phyloP scores from a whole-genome alignment of 176 grass and related monocot species.

The Urochloa ruziziensis region DNA sequence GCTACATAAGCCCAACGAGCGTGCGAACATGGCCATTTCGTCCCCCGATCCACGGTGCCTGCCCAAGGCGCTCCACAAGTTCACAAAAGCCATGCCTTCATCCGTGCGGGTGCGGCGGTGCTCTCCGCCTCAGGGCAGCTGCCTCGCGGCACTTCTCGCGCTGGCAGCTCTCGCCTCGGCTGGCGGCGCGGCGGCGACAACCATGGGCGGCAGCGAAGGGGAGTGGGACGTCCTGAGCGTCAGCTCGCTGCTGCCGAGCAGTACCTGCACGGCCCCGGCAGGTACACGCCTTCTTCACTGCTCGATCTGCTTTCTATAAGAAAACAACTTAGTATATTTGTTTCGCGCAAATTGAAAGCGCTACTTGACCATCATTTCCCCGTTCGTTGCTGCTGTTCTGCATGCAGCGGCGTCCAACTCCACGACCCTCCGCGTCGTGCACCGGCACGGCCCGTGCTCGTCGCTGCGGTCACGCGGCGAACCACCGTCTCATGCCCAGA shows the following conservation, averaged over 20 bases:
- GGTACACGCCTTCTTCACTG: conserved; percentile 1
- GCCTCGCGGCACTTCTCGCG: background rate
- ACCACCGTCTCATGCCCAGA: conserved; percentile 22
- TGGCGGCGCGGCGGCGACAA: conserved; percentile 6
- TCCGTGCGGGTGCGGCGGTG: background rate
- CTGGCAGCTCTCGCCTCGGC: background rate
- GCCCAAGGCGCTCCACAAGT: background rate
- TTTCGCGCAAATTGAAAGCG: too few species aligned
- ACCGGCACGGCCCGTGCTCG: conserved; percentile 71
- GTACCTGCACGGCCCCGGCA: conserved; percentile 31
- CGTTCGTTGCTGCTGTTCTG: background rate
- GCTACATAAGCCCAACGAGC: too few species aligned
- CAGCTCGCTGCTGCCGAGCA: conserved; percentile 35
- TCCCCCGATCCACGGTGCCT: too few species aligned
- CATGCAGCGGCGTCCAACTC: conserved; percentile 17
- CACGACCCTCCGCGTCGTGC: conserved; percentile 41
- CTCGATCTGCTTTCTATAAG: background rate
- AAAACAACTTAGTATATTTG: too few species aligned
- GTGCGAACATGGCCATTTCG: too few species aligned
- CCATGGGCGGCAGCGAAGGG: background rate
- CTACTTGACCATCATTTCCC: background rate
- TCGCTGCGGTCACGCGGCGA: background rate
- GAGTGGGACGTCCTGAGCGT: conserved; percentile 43
- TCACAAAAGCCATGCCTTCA: background rate
- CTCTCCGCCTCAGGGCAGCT: background rate